Percentiles rank a stretch among this genome's conserved stretches.
Conservation (phyloP, 2,329 filamentous ascomycete species). For the Penicillium frequentans region DNA sequence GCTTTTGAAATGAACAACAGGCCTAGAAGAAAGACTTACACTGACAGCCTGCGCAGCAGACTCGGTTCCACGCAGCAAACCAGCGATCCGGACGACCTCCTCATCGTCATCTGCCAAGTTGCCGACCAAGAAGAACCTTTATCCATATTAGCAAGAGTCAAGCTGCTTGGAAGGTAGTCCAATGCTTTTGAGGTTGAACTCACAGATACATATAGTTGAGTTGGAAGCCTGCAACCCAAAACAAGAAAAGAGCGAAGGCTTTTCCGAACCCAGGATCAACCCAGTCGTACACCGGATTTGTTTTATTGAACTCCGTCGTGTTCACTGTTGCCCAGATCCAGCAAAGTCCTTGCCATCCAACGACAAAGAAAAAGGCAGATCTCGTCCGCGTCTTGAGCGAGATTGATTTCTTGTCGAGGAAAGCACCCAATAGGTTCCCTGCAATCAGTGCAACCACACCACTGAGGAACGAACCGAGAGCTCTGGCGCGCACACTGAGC, state of each 20-base stretch:
- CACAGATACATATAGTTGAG: conserved; percentile 71
- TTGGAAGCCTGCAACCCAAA: conserved; percentile 68
- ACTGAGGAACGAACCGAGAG: conserved; percentile 69
- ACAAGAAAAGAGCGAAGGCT: conserved; percentile 66
- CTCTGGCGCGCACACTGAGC: conserved; percentile 69
- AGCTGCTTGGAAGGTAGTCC: not conserved
- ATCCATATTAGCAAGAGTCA: not conserved
- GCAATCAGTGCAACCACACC: conserved; percentile 65
- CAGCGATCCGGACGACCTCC: conserved; percentile 68
- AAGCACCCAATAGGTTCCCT: conserved; percentile 67
- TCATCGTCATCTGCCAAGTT: conserved; percentile 62
- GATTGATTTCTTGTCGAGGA: conserved; percentile 60
- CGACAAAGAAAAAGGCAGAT: conserved; percentile 53
- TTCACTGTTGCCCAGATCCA: conserved; percentile 71
- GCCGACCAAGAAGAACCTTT: conserved; percentile 67
- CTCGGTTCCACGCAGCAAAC: conserved; percentile 67
- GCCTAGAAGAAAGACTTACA: conserved; percentile 31
- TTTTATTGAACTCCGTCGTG: conserved; percentile 59
- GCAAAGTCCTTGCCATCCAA: conserved; percentile 62
- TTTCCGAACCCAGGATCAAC: conserved; percentile 61
- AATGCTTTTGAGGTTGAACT: conserved; percentile 20
- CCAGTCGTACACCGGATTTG: conserved; percentile 67
- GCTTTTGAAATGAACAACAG: not conserved
- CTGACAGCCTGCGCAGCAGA: conserved; percentile 72
- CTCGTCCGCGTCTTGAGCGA: conserved; percentile 57